Evolutionary conservation across 1,284 basidiomycete species (phyloP), one percentile per base, ranked within the genome.

Genomic region (Inonotus obliquus): DNA sequence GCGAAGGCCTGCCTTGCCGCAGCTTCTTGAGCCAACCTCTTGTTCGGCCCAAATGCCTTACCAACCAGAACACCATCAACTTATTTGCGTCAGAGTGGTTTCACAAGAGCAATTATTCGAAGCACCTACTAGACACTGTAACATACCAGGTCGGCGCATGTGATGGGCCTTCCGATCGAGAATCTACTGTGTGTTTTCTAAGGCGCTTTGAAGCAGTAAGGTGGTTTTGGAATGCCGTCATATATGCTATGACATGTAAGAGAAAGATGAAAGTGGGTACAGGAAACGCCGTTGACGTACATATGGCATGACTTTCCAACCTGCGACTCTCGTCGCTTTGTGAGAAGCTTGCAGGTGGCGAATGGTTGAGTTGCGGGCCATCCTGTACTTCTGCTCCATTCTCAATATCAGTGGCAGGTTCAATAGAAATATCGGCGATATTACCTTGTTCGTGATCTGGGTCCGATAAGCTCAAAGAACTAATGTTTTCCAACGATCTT

Each of bases 1-100:
- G 29, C 44, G 32, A 49, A 58, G 14, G 56, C 56, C 37, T 37
- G 45, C 32, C 38, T 58, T 39, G 56, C 56, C 4, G 56, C 56
- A 37, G 23, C 47, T 37, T 58, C 56, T 51, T 58, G 56, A 7
- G 56, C 56, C 11, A 27, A 10, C 47, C 37, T 58, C 23, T 58
- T 49, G 13, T 13, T 47, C 13, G 32, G 17, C 5, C 56, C 47
- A 38, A 48, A 19, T 35, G 56, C 56, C 10, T 19, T 23, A 2
- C 56, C 56, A 14, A 49, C 7, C 32, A 58, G 27, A 6, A 14
- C 2, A 21, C n/a, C 47, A 23, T 58, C 56, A 23, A 58, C 56
- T 58, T 35, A n/a, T 58, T 37, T 9, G 14, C n/a, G 21, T 47
- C 39, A 49, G 47, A 19, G 19, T 21, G 27, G 13, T 21, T 27